These are phyloP conservation scores for Anethum foeniculum DNA, from an alignment of 140 eudicot genomes.

Conservation along the genomic window DNA sequence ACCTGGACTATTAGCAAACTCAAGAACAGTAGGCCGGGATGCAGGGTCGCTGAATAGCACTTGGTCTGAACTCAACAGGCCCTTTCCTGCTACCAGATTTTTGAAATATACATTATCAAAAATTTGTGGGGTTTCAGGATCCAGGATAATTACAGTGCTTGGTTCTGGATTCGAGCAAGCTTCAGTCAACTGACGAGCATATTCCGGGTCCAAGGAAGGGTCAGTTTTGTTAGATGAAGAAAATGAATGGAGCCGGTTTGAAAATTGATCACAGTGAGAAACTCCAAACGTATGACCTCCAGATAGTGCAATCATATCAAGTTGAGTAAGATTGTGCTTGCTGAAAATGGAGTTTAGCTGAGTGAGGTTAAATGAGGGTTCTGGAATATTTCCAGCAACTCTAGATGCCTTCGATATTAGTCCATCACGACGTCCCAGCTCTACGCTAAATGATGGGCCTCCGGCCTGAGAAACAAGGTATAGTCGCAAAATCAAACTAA, in stretches of 20 bases:
- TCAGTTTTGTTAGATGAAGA: constrained; percentile 41
- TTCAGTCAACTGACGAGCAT: constrained; percentile 47
- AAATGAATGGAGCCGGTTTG: constrained; percentile 67
- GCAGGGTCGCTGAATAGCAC: constrained; percentile 47
- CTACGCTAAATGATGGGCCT: constrained; percentile 60
- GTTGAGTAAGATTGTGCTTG: constrained; percentile 39
- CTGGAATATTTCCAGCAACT: constrained; percentile 65
- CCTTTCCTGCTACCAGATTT: constrained; percentile 59
- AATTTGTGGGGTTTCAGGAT: constrained; percentile 46
- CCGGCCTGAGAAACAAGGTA: constrained; percentile 47
- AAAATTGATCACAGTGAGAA: constrained; percentile 65
- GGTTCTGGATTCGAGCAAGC: constrained; percentile 51
- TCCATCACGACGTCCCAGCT: constrained; percentile 86
- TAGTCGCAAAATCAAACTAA: neutral
- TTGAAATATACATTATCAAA: constrained; percentile 68
- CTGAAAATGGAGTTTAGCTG: constrained; percentile 60
- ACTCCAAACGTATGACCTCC: constrained; percentile 84
- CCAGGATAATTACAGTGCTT: constrained; percentile 47
- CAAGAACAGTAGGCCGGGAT: constrained; percentile 44
- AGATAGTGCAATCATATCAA: constrained; percentile 75
- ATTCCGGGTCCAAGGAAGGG: constrained; percentile 51
- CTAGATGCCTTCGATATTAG: constrained; percentile 60
- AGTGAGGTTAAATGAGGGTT: constrained; percentile 36
- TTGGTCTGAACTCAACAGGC: constrained; percentile 69
- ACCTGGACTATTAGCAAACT: constrained; percentile 44